These are phyloP conservation scores for Trifolium pratense DNA, from an alignment of 306 rosid species.

Conservation along the genomic window DNA sequence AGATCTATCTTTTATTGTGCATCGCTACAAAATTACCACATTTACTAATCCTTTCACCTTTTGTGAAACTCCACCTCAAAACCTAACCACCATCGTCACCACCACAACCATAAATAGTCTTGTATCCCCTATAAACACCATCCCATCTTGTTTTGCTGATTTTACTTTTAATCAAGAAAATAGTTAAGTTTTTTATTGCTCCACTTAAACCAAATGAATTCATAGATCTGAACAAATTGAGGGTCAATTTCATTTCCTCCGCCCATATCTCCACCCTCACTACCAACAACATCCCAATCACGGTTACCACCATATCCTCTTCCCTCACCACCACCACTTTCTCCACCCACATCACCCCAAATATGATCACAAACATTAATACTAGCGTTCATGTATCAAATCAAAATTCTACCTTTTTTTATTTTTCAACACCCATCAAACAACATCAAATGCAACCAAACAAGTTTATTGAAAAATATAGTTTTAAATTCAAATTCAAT, in stretches of 20 bases:
- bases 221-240: slow-evolving; percentile 55
- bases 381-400: neutral
- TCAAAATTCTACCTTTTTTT: neutral
- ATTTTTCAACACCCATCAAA: neutral
- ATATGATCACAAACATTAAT: too few relatives aligned
- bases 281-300: neutral
- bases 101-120: too few relatives aligned
- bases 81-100: neutral
- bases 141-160: too few relatives aligned
- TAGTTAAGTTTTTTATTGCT: too few relatives aligned
- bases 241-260: slow-evolving; percentile 50
- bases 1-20: slow-evolving; percentile 78
- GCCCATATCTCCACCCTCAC: slow-evolving; percentile 24
- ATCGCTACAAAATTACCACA: slow-evolving; percentile 54
- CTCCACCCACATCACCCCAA: neutral
- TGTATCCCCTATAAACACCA: too few relatives aligned
- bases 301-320: neutral
- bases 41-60: neutral
- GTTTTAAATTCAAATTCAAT: neutral
- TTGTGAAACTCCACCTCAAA: slow-evolving; percentile 13
- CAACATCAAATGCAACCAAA: neutral
- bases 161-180: too few relatives aligned
- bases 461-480: too few relatives aligned
- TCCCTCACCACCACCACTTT: neutral
- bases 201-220: slow-evolving; percentile 42